Evolutionary conservation across 2,329 filamentous ascomycete species (phyloP), one percentile per base, ranked within the genome.

Genomic region (Aspergillus hortae): DNA sequence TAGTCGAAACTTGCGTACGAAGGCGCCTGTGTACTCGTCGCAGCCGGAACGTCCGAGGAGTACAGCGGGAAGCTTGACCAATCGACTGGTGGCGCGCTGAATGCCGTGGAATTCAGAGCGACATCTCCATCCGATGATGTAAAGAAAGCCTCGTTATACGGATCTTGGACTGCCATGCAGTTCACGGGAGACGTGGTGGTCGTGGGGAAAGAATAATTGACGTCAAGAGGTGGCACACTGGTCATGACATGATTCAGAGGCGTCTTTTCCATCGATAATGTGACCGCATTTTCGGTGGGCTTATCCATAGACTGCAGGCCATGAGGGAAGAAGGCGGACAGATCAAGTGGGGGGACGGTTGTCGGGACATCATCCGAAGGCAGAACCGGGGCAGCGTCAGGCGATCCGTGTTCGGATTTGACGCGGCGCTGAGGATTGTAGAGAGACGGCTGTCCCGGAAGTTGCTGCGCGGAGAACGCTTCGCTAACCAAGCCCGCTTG

Each of bases 41-140:
- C 56, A 14, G 71, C 61, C 30, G 69, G 64, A 10, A 68, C 61
- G 25, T 69, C 69, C 17, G 70, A 63, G 15, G 67, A 67, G 38
- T 72, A 69, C 12, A 77, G 57, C 36, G 75, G 75, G 55, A 77
- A 72, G 32, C 70, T 74, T 4, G 75, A 75, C 77, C 76, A 79
- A 60, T 79, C 76, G 21, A 77, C 71, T 4, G 72, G 66, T 4
- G 74, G 73, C 15, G 71, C 70, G 36, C 64, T 72, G 51, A 75
- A 63, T 15, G 65, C 69, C 33, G 72, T 65, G 35, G 73, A 70
- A 25, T 67, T 64, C 14, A 72, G 52, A 4, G 73, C 64, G 40
- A 67, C 27, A 5, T 78, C 76, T 38, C 67, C 64, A 45, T 78
- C 74, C 1, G 74, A 71, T 0, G 75, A 70, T 17, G 71, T 67